phyloP scores from a whole-genome alignment of 768 basidiomycete genomes.

The Mycena filopes region DNA sequence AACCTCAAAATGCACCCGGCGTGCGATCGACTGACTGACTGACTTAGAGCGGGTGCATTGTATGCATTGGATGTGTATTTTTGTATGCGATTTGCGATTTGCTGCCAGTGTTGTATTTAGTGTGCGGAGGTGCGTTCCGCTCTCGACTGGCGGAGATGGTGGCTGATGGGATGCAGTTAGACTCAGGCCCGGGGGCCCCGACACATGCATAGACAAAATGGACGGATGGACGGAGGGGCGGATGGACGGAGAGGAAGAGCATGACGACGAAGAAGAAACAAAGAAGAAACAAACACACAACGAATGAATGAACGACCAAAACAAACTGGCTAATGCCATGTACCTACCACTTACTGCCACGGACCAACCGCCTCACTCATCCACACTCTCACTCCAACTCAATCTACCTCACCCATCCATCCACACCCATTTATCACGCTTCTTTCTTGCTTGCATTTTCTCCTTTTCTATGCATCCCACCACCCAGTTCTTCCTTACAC shows the following conservation, averaged over 20 bases:
- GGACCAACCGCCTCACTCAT: slow-evolving; percentile 8
- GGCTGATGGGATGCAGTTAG: background rate
- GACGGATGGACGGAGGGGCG: slow-evolving; percentile 20
- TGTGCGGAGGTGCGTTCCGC: background rate
- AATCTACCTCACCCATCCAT: background rate
- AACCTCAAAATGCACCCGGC: slow-evolving; percentile 30
- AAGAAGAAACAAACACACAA: background rate
- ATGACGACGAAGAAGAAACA: slow-evolving; percentile 3
- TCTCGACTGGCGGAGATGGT: background rate
- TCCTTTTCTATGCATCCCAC: background rate
- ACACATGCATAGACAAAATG: slow-evolving; percentile 19
- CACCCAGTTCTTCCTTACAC: background rate
- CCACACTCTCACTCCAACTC: background rate
- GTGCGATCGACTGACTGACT: too few species aligned
- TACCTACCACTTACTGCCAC: background rate
- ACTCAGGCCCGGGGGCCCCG: slow-evolving; percentile 5
- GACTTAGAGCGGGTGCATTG: slow-evolving; percentile 25
- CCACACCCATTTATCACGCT: too few species aligned
- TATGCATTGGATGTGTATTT: slow-evolving; percentile 3
- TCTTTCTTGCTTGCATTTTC: slow-evolving; percentile 23
- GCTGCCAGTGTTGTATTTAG: slow-evolving; percentile 1
- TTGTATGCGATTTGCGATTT: background rate
- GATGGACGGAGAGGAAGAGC: slow-evolving; percentile 15
- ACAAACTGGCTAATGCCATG: background rate
- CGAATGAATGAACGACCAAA: background rate